Conservation (phyloP, 106 monocot species). For the Triglochin maritima region DNA sequence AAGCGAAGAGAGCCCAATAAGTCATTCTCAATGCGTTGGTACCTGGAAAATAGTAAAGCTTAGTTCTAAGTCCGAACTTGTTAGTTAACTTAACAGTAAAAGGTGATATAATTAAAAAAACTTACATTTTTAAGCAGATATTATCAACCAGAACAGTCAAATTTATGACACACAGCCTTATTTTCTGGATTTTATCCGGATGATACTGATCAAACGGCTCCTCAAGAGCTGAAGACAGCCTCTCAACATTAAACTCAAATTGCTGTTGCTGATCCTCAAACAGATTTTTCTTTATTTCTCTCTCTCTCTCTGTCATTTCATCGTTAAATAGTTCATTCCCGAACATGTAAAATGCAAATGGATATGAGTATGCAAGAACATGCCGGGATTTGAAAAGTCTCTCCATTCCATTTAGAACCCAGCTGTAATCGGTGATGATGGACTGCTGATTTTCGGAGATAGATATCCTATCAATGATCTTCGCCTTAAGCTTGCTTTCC, state of each 20-base stretch:
- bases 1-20: conserved; percentile 55
- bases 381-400: conserved; percentile 75
- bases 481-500: conserved; percentile 65
- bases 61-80: not conserved
- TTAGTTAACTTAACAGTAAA: not conserved
- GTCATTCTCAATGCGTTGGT: conserved; percentile 85
- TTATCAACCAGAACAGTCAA: conserved; percentile 58
- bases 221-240: conserved; percentile 59
- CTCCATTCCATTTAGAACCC: conserved; percentile 61
- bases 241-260: conserved; percentile 78
- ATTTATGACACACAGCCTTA: conserved; percentile 61
- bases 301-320: conserved; percentile 71
- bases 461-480: conserved; percentile 51
- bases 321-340: conserved; percentile 90
- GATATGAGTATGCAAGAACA: conserved; percentile 82
- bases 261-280: conserved; percentile 98
- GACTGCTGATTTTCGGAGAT: conserved; percentile 59
- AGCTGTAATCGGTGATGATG: conserved; percentile 63
- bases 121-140: conserved; percentile 77
- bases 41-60: conserved; percentile 23
- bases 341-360: conserved; percentile 95
- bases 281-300: conserved; percentile 66
- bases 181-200: conserved; percentile 50
- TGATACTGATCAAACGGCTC: conserved; percentile 46
- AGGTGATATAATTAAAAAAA: not conserved